phyloP scores from a whole-genome alignment of 192 early-diverging fungal species.

The Mortierella hygrophila region DNA sequence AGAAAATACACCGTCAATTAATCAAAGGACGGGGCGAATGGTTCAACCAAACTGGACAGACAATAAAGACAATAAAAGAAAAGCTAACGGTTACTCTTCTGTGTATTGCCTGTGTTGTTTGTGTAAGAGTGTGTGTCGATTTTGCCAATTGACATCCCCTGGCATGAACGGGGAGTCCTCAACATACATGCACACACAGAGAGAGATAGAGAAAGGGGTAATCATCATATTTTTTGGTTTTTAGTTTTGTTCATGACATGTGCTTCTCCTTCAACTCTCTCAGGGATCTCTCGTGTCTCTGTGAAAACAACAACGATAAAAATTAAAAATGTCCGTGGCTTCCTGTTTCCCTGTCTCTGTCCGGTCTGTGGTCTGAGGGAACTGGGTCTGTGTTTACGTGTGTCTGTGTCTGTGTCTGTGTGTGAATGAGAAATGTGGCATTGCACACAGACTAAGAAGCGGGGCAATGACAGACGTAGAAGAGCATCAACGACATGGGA shows the following conservation, averaged over 20 bases:
- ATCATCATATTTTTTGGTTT: not conserved
- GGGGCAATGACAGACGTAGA: not conserved
- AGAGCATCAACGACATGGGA: conserved; percentile 4
- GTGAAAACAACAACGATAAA: not conserved
- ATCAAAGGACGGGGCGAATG: no score
- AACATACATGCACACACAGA: no score
- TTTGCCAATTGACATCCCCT: not conserved
- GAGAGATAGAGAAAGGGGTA: no score
- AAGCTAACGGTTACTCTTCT: not conserved
- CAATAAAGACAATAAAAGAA: not conserved
- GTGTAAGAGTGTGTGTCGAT: not conserved
- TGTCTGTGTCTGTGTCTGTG: not conserved
- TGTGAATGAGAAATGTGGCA: not conserved
- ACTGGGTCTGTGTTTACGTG: no score
- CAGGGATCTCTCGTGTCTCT: not conserved
- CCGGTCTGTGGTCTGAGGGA: not conserved
- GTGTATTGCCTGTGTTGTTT: not conserved
- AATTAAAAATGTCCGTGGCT: not conserved
- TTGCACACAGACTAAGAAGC: not conserved
- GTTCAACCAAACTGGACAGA: not conserved
- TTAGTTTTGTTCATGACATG: conserved; percentile 10
- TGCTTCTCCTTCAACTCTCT: conserved; percentile 6
- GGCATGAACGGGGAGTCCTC: not conserved
- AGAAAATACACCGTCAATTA: no score
- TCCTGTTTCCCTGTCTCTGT: not conserved